These are phyloP conservation scores for Saussurea involucrata DNA, from an alignment of 129 eudicot species.

Conservation along the genomic window DNA sequence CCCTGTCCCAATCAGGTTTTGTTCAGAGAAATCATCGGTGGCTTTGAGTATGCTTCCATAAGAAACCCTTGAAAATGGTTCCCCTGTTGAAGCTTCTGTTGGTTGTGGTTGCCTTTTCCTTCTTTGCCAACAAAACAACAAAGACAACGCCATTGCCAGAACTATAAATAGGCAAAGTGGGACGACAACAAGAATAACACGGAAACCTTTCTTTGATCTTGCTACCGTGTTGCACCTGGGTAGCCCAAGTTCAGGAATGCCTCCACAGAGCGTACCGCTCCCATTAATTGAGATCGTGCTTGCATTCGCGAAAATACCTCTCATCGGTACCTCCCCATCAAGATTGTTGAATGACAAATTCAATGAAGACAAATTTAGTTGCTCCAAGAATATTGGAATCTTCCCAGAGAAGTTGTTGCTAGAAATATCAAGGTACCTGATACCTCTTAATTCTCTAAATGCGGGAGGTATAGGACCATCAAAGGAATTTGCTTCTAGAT, in stretches of 20 bases:
- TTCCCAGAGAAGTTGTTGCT: conserved; percentile 28
- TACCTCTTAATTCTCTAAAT: conserved; percentile 9
- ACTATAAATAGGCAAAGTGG: not conserved
- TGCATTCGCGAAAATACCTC: conserved; percentile 24
- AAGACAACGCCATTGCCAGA: not conserved
- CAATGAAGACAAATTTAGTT: conserved; percentile 18
- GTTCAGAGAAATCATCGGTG: conserved; percentile 2
- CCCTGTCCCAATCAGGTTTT: conserved; percentile 2
- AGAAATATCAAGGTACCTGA: conserved; percentile 24
- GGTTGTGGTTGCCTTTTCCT: not conserved
- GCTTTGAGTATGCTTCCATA: conserved; percentile 13
- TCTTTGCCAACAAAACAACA: not conserved
- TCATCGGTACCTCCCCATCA: conserved; percentile 33
- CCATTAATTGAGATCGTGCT: conserved; percentile 29
- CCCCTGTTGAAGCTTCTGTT: not conserved
- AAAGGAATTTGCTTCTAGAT: conserved; percentile 22
- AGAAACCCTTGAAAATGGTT: conserved; percentile 3
- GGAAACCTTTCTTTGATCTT: conserved; percentile 5
- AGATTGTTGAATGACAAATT: conserved; percentile 31
- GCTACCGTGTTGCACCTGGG: conserved; percentile 18
- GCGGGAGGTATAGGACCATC: conserved; percentile 23
- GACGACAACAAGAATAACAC: not conserved
- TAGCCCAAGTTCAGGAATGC: conserved; percentile 21
- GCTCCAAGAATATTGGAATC: conserved; percentile 30
- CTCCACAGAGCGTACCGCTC: conserved; percentile 31